phyloP scores from a whole-genome alignment of 1,284 basidiomycete genomes.

The Phellopilus nigrolimitatus region DNA sequence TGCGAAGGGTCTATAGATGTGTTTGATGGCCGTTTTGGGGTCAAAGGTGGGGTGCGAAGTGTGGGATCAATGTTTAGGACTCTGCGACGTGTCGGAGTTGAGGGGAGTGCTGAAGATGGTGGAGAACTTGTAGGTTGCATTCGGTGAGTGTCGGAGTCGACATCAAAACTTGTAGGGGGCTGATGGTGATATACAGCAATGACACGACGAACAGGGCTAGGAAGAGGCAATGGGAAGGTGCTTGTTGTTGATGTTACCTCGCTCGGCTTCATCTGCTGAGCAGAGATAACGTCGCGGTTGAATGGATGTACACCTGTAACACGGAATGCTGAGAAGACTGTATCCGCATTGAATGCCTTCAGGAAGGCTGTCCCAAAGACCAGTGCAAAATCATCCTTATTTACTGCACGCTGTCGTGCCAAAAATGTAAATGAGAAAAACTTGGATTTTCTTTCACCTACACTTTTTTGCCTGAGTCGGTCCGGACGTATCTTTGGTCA shows the following conservation, averaged over 20 bases:
- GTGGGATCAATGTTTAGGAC: too few relatives aligned
- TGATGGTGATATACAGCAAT: conserved; percentile 8
- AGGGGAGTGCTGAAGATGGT: too few relatives aligned
- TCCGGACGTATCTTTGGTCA: too few relatives aligned
- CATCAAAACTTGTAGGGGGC: background rate
- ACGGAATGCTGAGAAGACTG: conserved; percentile 28
- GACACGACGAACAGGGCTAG: conserved; percentile 6
- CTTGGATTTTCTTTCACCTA: too few relatives aligned
- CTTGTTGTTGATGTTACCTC: conserved; percentile 21
- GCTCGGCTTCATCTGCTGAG: conserved; percentile 20
- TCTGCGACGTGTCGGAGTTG: too few relatives aligned
- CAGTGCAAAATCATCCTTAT: conserved; percentile 27
- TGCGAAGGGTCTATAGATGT: background rate
- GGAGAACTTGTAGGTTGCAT: too few relatives aligned
- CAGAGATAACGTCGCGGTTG: conserved; percentile 21
- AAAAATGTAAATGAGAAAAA: too few relatives aligned
- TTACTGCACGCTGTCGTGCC: too few relatives aligned
- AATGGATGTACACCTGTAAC: conserved; percentile 31
- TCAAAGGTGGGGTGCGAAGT: background rate
- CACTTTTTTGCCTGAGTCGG: too few relatives aligned
- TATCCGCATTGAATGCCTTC: conserved; percentile 23
- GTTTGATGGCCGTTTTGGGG: background rate
- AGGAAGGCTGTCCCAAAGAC: conserved; percentile 27
- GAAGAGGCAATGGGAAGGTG: conserved; percentile 18
- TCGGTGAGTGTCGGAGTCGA: background rate